Base-by-base conservation (phyloP, 305 asterid species). In the Fraxinus paxiana region DNA sequence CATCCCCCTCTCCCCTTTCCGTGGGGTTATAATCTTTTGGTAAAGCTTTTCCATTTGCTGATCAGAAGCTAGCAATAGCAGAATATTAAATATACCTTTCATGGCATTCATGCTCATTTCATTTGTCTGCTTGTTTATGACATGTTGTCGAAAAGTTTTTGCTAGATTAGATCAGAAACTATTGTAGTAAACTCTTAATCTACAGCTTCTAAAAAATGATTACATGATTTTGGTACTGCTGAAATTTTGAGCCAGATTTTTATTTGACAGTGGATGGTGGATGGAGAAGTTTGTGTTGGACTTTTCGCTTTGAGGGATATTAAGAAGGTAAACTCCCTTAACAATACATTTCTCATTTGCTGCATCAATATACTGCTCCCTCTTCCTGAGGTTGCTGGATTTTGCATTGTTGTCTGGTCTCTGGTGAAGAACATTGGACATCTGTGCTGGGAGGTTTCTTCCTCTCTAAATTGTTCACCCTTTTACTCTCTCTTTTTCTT, bases 231-330 rank as follows among this genome's bases (percentile, higher is more conserved):
- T 59, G 71, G 41, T 17, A 26, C 77, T 76, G 41, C 24, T 5
- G 78, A 67, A 34, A 17, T 30, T 51, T 63, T 82, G 73, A 82
- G 61, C 24, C 73, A 13, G 12, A 75, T 77, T 65, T 48, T 83
- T 76, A 76, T 59, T 80, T 89, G 80, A 78, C 95, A 95, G 98
- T 95, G 98, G 98, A 91, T 92, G 94, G 97, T 92, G 79, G 92
- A 92, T 83, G 98, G 98, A 82, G 98, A 95, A 85, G 97, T 95
- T 77, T 95, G 98, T 84, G 88, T 95, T 85, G 98, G 98, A 79
- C 89, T 95, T 48, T 95, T 95, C 91, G 89, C 98, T 77, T 48
- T 93, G 73, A 90, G 92, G 88, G 89, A 90, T 81, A 95, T 95
- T 77, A 92, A 91, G 87, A 91, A 95, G 98, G 98, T 95, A 89